Conservation (phyloP, 306 rosid genomes). For the Fragaria nilgerrensis region DNA sequence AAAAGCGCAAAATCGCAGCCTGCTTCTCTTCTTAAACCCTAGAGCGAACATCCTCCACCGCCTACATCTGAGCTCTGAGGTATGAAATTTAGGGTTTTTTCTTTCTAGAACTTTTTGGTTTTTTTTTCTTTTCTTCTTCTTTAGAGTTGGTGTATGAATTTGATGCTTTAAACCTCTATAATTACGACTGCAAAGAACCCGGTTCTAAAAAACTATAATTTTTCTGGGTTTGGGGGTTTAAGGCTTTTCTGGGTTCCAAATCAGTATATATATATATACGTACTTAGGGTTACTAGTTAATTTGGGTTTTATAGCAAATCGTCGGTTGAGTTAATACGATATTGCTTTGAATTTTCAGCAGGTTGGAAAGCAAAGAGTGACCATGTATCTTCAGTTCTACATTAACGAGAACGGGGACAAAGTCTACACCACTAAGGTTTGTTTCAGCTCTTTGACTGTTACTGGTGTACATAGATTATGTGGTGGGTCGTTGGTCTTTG, state of each 20-base stretch:
- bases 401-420: constrained; percentile 79
- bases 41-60: not conserved
- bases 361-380: constrained; percentile 14
- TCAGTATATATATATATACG: too few relatives aligned
- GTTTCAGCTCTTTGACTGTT: not conserved
- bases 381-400: constrained; percentile 82
- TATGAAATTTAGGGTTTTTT: not conserved
- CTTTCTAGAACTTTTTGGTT: not conserved
- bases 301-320: not conserved
- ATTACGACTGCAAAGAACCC: not conserved
- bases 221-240: not conserved
- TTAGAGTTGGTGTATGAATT: not conserved
- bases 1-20: not conserved
- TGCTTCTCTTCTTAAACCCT: constrained; percentile 2
- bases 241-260: not conserved
- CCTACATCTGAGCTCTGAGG: constrained; percentile 8
- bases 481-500: not conserved
- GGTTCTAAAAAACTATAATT: not conserved
- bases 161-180: not conserved
- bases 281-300: too few relatives aligned
- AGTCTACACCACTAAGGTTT: constrained; percentile 82
- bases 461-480: too few relatives aligned
- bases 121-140: not conserved
- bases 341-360: constrained; percentile 16
- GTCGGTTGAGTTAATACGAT: not conserved